These are phyloP conservation scores for Xerocomus spinulosus DNA, from an alignment of 768 basidiomycete genomes.

Conservation along the genomic window DNA sequence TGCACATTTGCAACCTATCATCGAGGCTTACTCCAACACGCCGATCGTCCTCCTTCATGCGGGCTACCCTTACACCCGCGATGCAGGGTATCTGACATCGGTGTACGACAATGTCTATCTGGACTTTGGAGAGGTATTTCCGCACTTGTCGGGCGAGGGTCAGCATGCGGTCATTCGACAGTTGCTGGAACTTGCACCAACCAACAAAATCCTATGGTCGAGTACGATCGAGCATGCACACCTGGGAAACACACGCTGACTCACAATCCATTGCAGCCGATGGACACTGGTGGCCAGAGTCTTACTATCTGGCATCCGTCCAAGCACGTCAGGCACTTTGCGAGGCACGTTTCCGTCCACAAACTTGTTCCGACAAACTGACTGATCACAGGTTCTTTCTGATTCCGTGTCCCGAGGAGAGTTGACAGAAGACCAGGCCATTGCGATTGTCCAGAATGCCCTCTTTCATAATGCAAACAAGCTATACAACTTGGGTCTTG, in stretches of 20 bases:
- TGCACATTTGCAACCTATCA: slow-evolving; percentile 61
- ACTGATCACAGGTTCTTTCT: slow-evolving; percentile 55
- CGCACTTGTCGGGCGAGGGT: slow-evolving; percentile 57
- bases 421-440: slow-evolving; percentile 51
- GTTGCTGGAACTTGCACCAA: slow-evolving; percentile 66
- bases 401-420: slow-evolving; percentile 46
- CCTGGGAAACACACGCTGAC: background rate
- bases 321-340: slow-evolving; percentile 64
- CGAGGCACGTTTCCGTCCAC: slow-evolving; percentile 37
- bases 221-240: slow-evolving; percentile 39
- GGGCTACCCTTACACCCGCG: slow-evolving; percentile 73
- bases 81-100: slow-evolving; percentile 71
- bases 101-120: slow-evolving; percentile 72
- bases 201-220: slow-evolving; percentile 79
- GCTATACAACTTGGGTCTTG: slow-evolving; percentile 54
- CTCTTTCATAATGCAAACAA: slow-evolving; percentile 66
- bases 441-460: slow-evolving; percentile 47
- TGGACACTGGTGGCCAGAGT: slow-evolving; percentile 62
- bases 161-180: slow-evolving; percentile 58
- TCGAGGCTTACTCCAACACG: slow-evolving; percentile 57
- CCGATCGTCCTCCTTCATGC: slow-evolving; percentile 68
- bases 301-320: slow-evolving; percentile 60
- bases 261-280: slow-evolving; percentile 9
- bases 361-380: slow-evolving; percentile 41
- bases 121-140: slow-evolving; percentile 80